Evolutionary conservation across 768 basidiomycete genomes (phyloP), one percentile per base, ranked within the genome.

Genomic region (Chalciporus chontae): DNA sequence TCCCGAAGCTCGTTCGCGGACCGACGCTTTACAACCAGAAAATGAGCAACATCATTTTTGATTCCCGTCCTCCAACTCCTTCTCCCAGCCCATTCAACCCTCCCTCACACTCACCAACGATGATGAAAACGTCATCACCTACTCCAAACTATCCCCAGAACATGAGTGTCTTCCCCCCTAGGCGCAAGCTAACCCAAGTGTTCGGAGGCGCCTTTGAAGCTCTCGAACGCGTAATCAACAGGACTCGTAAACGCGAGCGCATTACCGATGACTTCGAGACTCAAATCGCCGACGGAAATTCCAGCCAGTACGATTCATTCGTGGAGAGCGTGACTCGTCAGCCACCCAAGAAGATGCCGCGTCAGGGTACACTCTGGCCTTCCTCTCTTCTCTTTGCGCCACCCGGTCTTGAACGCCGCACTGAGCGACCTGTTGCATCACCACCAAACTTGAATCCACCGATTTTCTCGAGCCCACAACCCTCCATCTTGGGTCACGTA

Each of bases 341-440:
- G 5, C 34, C 15, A 2, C 34, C 34, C 34, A 15, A 36, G 34
- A 36, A 36, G 8, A 36, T 14, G n/a, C 32, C 32, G 8, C 52
- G 24, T 34, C 47, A 36, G 26, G 58, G 50, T 29, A 13, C 46
- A 36, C 15, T 36, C n/a, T 52, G 55, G 39, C 63, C 66, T 10
- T 37, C 64, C 10, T 61, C 64, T 26, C 61, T 66, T 40, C 55
- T 64, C 34, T 18, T 54, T 3, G 51, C 58, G 39, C 50, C 64
- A 27, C 58, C 55, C 3, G 24, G 19, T 5, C 41, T n/a, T 10
- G 45, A 43, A 15, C 15, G 34, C 34, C 8, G 15, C n/a, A n/a
- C 14, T 15, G 32, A 15, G 32, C 32, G 15, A 34, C 14, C 14
- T 5, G 14, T 8, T n/a, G 32, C 8, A 34, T 36, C 34, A 36